Evolutionary conservation across 192 early-diverging fungal species (phyloP), one percentile per base, ranked within the genome.

Genomic region (Coemansia umbellata): DNA sequence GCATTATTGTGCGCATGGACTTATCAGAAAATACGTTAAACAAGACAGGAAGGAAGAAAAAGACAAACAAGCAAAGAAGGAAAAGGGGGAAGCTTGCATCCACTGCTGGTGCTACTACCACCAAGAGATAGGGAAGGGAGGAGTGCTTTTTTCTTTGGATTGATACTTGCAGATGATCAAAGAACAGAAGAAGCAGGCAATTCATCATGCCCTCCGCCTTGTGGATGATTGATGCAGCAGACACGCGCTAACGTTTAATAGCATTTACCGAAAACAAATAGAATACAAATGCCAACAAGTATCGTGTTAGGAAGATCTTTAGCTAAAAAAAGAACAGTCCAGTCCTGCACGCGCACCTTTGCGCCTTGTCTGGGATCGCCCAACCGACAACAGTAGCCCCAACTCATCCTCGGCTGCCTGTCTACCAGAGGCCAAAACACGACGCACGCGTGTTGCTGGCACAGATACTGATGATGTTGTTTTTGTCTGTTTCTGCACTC

Each of bases 351-450:
- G 2, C 17, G 40, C 21, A 18, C 40, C 40, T 18, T 23, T 18
- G 5, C 40, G 43, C 13, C n/a, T 23, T 24, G 43, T 13, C 27
- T 41, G 50, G 15, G 59, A 61, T 57, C 62, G 62, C 23, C 54
- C 35, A n/a, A 56, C 49, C 24, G 54, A 53, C 35, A 70, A 51
- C 44, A 70, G 13, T 13, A 70, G 37, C 13, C 51, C 67, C 22
- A 70, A 51, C 33, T 70, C 67, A 19, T 70, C 67, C 40, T 70
- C 60, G 19, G 31, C 10, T 8, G 28, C 43, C 14, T 11, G n/a
- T n/a, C n/a, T 26, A n/a, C 24, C 10, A 11, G 24, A 15, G 1
- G 18, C n/a, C 9, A 27, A 26, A 9, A 21, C 0, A 22, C 14
- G 9, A 10, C 19, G 10, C 41, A 22, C 17, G 41, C 21, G 21